Base-by-base conservation (phyloP, 2,329 filamentous ascomycete genomes). In the Fusarium buxicola region DNA sequence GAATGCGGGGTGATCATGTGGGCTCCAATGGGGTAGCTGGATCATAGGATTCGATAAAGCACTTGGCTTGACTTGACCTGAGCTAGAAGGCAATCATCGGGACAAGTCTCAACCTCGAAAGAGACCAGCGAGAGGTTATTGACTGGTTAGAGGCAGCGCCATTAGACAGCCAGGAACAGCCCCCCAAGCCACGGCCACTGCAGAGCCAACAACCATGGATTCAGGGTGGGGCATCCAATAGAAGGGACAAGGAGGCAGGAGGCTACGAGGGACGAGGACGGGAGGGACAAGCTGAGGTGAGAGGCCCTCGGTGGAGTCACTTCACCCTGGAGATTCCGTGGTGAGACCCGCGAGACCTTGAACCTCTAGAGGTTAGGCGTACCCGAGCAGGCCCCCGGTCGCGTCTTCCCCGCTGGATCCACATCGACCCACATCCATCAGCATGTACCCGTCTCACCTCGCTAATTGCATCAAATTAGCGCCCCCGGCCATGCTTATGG, bases 311-410 rank as follows among this genome's bases (percentile, higher is more conserved):
- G 58, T 63, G 58, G 47, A 34, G 43, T 48, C 45, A 56, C 45
- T 48, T 65, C 62, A 49, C 34, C 62, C 57, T 62, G 40, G 52
- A 65, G 58, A 63, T 69, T 63, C 62, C 60, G 60, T 66, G 67
- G 66, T 69, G 66, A 68, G 63, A 61, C 67, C 50, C 52, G 56
- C 41, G 59, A 69, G 60, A 70, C 68, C 68, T 69, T 60, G 68
- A 69, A 68, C 68, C 68, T 66, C 64, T 70, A 70, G 68, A 69
- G 68, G 68, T 71, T 69, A 69, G 68, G 68, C 66, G 68, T 58
- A 68, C 66, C 68, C 66, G 68, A 71, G 61, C 47, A 52, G 40
- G 45, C 49, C 65, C 63, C 63, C 59, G 55, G 55, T 45, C 38
- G 32, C 49, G 47, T 59, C 41, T 64, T 58, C 59, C 60, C 61